phyloP scores from a whole-genome alignment of 768 basidiomycete genomes.

The Coprinellus aureogranulatus region DNA sequence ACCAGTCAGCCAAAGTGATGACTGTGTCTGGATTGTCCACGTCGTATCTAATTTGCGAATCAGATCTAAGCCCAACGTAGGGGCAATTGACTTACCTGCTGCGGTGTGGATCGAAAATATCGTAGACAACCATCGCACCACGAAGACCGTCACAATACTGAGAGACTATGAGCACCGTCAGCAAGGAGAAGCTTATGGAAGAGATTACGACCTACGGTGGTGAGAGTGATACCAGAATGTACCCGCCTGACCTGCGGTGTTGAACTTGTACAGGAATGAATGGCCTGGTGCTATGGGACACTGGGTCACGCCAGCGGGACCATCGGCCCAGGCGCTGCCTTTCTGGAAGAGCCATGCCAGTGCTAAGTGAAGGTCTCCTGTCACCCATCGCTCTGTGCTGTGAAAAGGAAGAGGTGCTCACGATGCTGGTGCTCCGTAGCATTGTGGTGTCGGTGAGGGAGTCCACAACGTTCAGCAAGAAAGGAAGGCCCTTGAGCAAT shows the following conservation, averaged over 20 bases:
- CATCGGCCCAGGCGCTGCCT: slow-evolving; percentile 32
- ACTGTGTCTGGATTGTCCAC: slow-evolving; percentile 35
- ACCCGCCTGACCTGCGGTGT: slow-evolving; percentile 34
- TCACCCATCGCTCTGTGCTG: neutral
- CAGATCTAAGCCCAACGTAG: no score
- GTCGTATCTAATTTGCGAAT: no score
- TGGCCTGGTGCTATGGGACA: slow-evolving; percentile 41
- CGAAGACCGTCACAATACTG: slow-evolving; percentile 50
- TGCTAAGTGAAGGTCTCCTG: slow-evolving; percentile 18
- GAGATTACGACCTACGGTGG: slow-evolving; percentile 28
- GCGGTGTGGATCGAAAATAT: slow-evolving; percentile 21
- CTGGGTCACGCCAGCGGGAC: slow-evolving; percentile 34
- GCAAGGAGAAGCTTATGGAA: no score
- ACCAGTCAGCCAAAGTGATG: slow-evolving; percentile 42
- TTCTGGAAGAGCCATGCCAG: slow-evolving; percentile 34
- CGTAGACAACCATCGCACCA: slow-evolving; percentile 38
- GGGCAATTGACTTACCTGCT: slow-evolving; percentile 9
- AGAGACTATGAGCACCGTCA: slow-evolving; percentile 13
- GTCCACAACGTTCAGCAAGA: slow-evolving; percentile 42
- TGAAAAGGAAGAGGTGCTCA: slow-evolving; percentile 15
- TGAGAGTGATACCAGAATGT: slow-evolving; percentile 42
- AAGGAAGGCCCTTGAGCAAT: slow-evolving; percentile 30
- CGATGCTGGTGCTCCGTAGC: slow-evolving; percentile 39
- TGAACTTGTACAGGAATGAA: slow-evolving; percentile 40
- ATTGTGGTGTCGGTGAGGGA: slow-evolving; percentile 34